Base-by-base conservation (phyloP, 2,329 filamentous ascomycete genomes). In the Fusarium papillatum region DNA sequence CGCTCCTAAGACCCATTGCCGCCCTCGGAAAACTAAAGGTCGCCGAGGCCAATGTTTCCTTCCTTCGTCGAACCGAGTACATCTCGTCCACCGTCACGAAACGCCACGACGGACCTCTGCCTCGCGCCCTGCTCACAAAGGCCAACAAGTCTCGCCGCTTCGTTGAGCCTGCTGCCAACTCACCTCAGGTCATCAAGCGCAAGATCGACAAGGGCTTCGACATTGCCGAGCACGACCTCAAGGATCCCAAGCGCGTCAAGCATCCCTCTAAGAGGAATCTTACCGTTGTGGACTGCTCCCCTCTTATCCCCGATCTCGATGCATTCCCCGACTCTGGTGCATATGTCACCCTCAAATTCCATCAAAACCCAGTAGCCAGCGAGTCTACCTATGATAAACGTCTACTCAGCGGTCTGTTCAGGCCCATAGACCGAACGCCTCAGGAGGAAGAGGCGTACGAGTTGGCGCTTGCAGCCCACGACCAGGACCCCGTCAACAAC, bases 31-130 rank as follows among this genome's bases (percentile, higher is more conserved):
- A 98, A 84, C 93, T 93, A 55, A 94, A 95, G 78, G 90, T 92
- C 50, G 91, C 91, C 73, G 94, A 95, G 74, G 89, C 93, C 22
- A 93, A 93, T 74, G 95, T 98, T 66, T 98, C 95, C 74, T 99
- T 99, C 90, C 90, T 99, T 78, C 95, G 97, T 69, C 92, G 96
- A 80, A 98, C 97, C 68, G 97, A 99, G 84, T 98, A 98, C 86
- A 98, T 98, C 81, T 95, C 94, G 14, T 91, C 90, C 5, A 85
- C 87, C 26, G 86, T 86, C 36, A 82, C 87, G 8, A 91, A 91
- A 80, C 89, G 89, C 72, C 78, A 80, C 60, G 83, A 85, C 17
- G 86, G 86, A 36, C 83, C 89, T 62, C 85, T 89, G 43, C 83
- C 87, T 80, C 82, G 81, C 66, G 82, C 79, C 24, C 78, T 83